Evolutionary conservation across 352 stramenopile genomes (phyloP), one percentile per base, ranked within the genome.

Genomic region (Phytophthora pluvialis): DNA sequence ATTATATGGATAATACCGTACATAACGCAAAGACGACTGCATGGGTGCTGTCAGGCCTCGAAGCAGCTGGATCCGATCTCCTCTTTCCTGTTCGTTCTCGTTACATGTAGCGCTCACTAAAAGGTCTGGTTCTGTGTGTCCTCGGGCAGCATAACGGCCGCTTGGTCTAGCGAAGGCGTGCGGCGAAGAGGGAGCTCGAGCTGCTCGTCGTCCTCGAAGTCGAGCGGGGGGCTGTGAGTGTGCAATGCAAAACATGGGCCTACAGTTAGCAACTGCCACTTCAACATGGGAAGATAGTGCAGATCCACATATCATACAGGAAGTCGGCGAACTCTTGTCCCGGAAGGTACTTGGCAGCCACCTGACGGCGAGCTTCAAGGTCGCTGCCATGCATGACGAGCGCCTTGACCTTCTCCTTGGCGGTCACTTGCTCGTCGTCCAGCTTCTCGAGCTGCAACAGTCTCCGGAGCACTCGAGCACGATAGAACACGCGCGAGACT

Each of bases 361-460:
- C 75, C 16, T 72, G 60, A n/a, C 75, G 75, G n/a, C 85, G 78
- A 5, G 81, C 75, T 29, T 59, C 69, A 6, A 86, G 59, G 45
- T 94, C 85, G 61, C 77, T 81, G 39, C 85, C 85, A 58, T 94
- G 85, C 78, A 94, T 89, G 15, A 73, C 81, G 11, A 86, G 69
- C 18, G 83, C 81, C 58, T 94, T 94, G 55, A 91, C 74, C 62
- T 91, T 91, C 52, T 92, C 83, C 49, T 84, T 89, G 13, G 78
- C 75, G 1, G 78, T 86, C n/a, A 85, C 74, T 5, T 64, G 48
- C 44, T 91, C 70, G 4, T 66, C 61, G 45, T 92, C 83, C 39
- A 94, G 61, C 25, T 74, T 62, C 7, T 73, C 48, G 26, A 94
- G 64, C 48, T 94, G 83, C 53, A 74, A 68, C 16, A 91, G 64